Evolutionary conservation across 768 basidiomycete species (phyloP).

Genomic region (Podaxis mareebaensis): DNA sequence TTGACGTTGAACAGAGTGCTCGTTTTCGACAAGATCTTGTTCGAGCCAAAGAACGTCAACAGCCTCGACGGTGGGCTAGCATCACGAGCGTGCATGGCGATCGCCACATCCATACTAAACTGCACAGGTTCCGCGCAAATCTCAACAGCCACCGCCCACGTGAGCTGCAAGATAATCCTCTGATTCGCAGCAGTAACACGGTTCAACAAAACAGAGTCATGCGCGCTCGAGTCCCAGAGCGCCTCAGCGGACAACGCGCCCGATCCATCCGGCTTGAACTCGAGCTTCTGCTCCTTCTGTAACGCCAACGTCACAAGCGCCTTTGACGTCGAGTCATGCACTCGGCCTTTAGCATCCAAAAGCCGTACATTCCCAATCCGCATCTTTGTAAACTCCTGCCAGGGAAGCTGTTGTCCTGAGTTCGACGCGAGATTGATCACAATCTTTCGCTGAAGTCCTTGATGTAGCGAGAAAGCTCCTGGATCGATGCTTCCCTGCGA

Average conservation of each 20-base stretch:
- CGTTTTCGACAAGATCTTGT: slow-evolving; percentile 74
- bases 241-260: slow-evolving; percentile 67
- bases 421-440: slow-evolving; percentile 77
- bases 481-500: slow-evolving; percentile 75
- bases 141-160: slow-evolving; percentile 80
- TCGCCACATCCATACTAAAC: slow-evolving; percentile 85
- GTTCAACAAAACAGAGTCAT: slow-evolving; percentile 85
- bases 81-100: slow-evolving; percentile 83
- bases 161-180: slow-evolving; percentile 75
- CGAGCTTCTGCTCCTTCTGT: slow-evolving; percentile 67
- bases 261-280: slow-evolving; percentile 85
- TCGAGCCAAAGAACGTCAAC: slow-evolving; percentile 73
- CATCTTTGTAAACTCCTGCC: slow-evolving; percentile 77
- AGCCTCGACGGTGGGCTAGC: slow-evolving; percentile 81
- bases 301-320: slow-evolving; percentile 72
- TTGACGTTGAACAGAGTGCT: slow-evolving; percentile 84
- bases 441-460: slow-evolving; percentile 89
- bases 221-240: slow-evolving; percentile 92
- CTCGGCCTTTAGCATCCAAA: slow-evolving; percentile 78
- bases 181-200: slow-evolving; percentile 78
- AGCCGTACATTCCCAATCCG: slow-evolving; percentile 83
- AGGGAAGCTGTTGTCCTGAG: slow-evolving; percentile 87
- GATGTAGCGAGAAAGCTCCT: slow-evolving; percentile 86
- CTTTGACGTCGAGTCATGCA: slow-evolving; percentile 78
- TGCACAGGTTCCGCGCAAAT: slow-evolving; percentile 83